Conservation (phyloP, 202 grass and related monocot species). For the Tripidium arundinaceum region DNA sequence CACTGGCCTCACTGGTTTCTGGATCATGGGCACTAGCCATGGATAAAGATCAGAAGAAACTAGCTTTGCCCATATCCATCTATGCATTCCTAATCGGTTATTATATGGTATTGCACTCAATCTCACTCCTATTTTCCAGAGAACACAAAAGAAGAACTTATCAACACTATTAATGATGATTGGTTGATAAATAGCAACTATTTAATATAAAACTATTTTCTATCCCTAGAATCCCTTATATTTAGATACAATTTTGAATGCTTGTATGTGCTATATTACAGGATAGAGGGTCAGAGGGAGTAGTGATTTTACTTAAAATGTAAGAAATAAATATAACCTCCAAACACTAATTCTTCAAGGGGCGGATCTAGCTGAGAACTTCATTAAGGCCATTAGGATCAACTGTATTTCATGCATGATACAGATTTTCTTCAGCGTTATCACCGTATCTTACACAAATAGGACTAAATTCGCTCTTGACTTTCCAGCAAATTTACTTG, state of each 20-base stretch:
- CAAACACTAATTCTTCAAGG: too few species aligned
- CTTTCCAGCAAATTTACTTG: background rate
- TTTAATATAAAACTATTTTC: too few species aligned
- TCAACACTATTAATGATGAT: too few species aligned
- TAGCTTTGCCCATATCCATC: constrained; percentile 50
- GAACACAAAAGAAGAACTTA: too few species aligned
- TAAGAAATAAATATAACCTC: too few species aligned
- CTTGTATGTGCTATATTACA: too few species aligned
- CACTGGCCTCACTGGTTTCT: constrained; percentile 56
- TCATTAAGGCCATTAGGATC: background rate
- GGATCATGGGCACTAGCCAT: constrained; percentile 70
- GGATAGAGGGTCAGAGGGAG: too few species aligned
- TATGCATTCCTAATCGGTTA: constrained; percentile 81
- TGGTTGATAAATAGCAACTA: too few species aligned
- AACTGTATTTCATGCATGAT: background rate
- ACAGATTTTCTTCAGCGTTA: background rate
- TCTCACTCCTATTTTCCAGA: constrained; percentile 9
- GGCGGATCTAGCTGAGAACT: background rate
- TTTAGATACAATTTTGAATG: too few species aligned
- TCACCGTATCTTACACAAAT: background rate
- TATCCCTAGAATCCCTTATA: too few species aligned
- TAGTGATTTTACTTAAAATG: too few species aligned
- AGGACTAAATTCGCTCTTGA: background rate
- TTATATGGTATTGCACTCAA: constrained; percentile 67
- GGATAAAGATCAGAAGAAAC: constrained; percentile 42